A percentile compares a stretch with the other conserved stretches of the same genome.
Evolutionary conservation across 129 eudicot genomes (phyloP).

Genomic region (Gnaphalium uliginosum): DNA sequence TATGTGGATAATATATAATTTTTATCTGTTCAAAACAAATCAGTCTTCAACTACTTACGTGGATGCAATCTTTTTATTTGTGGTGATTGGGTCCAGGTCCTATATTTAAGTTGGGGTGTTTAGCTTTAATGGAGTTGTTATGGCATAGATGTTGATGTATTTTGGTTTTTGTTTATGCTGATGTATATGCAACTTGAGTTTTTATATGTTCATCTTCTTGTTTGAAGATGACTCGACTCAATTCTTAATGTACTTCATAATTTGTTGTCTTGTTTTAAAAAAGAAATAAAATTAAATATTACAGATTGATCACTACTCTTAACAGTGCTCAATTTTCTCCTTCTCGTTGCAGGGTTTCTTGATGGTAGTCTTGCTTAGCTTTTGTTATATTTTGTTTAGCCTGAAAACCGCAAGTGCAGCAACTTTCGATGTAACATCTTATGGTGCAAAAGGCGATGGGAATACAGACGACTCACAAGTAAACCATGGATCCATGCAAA

Average conservation of each 20-base stretch:
- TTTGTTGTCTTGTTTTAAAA: neutral
- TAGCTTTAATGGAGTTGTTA: neutral
- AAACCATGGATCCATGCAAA: slow-evolving; percentile 18
- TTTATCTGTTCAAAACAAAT: neutral
- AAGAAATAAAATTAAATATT: no score
- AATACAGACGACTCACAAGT: slow-evolving; percentile 44
- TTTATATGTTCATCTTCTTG: neutral
- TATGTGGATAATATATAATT: neutral
- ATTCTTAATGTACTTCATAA: neutral
- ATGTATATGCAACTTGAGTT: neutral
- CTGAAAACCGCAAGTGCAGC: slow-evolving; percentile 20
- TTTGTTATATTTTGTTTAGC: slow-evolving; percentile 22
- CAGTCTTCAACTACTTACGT: no score
- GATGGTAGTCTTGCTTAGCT: slow-evolving; percentile 17
- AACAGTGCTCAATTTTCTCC: neutral
- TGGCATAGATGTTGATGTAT: neutral
- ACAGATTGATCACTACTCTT: no score
- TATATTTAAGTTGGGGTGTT: neutral
- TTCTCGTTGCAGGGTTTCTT: slow-evolving; percentile 25
- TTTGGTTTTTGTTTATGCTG: neutral
- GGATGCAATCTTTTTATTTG: no score
- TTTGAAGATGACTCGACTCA: neutral
- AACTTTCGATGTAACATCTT: slow-evolving; percentile 36
- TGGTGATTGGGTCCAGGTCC: neutral
- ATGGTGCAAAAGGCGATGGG: slow-evolving; percentile 55